A percentile compares a stretch with the other conserved stretches of the same genome.
These are phyloP conservation scores for Suhomyces vadensis DNA, from an alignment of 805 yeast species.

Conservation along the genomic window DNA sequence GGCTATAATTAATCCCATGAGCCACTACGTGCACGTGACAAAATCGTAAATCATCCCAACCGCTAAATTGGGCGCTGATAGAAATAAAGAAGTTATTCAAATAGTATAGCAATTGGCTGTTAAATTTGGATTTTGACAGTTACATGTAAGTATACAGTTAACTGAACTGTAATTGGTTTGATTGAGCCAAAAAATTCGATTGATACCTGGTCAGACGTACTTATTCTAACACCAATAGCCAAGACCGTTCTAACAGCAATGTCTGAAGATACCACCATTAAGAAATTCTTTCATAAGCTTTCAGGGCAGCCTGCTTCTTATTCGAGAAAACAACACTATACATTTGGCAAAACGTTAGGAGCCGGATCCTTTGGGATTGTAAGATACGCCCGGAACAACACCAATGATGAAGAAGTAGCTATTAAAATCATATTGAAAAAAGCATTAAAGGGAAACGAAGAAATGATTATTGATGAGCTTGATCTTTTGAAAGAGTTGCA, in stretches of 20 bases:
- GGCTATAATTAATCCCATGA: too few species aligned
- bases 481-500: constrained; percentile 61
- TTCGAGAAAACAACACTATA: constrained; percentile 64
- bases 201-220: too few species aligned
- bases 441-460: constrained; percentile 76
- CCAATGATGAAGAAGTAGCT: constrained; percentile 71
- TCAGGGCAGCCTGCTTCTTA: constrained; percentile 75
- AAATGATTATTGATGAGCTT: constrained; percentile 78
- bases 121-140: too few species aligned
- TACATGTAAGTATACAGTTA: too few species aligned
- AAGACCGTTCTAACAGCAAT: neutral
- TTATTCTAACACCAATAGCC: too few species aligned
- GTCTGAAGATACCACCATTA: constrained; percentile 15
- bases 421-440: constrained; percentile 86
- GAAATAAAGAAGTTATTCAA: too few species aligned
- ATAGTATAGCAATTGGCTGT: too few species aligned
- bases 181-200: too few species aligned
- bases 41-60: too few species aligned
- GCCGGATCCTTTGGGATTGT: constrained; percentile 97
- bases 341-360: constrained; percentile 82
- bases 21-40: too few species aligned
- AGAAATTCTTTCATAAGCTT: constrained; percentile 51
- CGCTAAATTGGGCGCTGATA: too few species aligned
- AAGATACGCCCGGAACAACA: constrained; percentile 61
- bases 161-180: too few species aligned